phyloP scores from a whole-genome alignment of 2,329 filamentous ascomycete genomes.

The Pseudocercospora cruenta region DNA sequence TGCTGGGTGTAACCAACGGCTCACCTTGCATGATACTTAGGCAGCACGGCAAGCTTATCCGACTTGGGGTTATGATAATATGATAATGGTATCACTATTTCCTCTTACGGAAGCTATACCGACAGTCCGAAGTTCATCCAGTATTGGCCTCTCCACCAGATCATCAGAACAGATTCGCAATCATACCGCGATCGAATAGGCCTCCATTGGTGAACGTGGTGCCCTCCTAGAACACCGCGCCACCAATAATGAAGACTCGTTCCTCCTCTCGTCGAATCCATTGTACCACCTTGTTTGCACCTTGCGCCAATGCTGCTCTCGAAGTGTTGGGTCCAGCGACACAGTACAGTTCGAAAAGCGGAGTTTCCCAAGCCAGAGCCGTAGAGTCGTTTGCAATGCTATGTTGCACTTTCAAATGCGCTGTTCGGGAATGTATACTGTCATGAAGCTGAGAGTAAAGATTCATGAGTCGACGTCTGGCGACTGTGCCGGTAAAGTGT shows the following conservation, averaged over 20 bases:
- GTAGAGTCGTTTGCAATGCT: slow-evolving; percentile 74
- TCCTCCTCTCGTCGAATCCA: slow-evolving; percentile 94
- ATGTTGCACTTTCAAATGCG: slow-evolving; percentile 85
- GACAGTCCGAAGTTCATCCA: too few relatives aligned
- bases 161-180: slow-evolving; percentile 1
- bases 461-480: slow-evolving; percentile 66
- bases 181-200: background rate
- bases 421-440: slow-evolving; percentile 79
- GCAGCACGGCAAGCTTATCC: background rate
- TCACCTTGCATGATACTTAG: background rate
- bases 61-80: background rate
- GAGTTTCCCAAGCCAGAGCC: slow-evolving; percentile 87
- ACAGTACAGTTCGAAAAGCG: slow-evolving; percentile 90
- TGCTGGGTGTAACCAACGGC: background rate
- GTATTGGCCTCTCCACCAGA: background rate
- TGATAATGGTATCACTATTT: background rate
- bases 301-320: slow-evolving; percentile 72
- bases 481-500: slow-evolving; percentile 57
- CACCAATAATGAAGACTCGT: slow-evolving; percentile 92
- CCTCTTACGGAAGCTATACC: background rate
- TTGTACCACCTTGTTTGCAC: slow-evolving; percentile 84
- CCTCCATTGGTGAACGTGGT: background rate
- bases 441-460: slow-evolving; percentile 85
- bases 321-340: slow-evolving; percentile 75
- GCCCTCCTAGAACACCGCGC: slow-evolving; percentile 68